A percentile compares a stretch with the other conserved stretches of the same genome.
Conservation (phyloP, 2,329 filamentous ascomycete species). For the Stromatinia cepivora region DNA sequence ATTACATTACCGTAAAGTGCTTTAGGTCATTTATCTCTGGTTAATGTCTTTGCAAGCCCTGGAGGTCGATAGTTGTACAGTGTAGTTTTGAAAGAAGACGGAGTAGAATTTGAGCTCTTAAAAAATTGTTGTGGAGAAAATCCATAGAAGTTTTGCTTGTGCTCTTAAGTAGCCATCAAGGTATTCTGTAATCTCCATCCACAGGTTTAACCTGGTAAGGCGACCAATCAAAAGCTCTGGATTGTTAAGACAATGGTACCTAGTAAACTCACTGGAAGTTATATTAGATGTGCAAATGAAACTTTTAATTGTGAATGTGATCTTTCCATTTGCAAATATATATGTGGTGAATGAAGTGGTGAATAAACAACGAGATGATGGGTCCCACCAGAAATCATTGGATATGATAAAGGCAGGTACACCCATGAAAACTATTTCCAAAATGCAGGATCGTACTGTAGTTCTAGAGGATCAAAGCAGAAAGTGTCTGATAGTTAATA, state of each 20-base stretch:
- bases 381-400: background rate
- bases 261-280: background rate
- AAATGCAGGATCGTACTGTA: background rate
- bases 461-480: background rate
- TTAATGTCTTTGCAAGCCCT: background rate
- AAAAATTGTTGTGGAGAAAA: background rate
- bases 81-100: background rate
- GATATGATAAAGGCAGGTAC: slow-evolving; percentile 10
- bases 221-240: background rate
- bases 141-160: slow-evolving; percentile 4
- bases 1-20: slow-evolving; percentile 12
- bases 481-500: background rate
- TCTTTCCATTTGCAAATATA: background rate
- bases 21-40: background rate
- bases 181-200: slow-evolving; percentile 11
- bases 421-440: background rate
- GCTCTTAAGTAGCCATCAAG: slow-evolving; percentile 16
- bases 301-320: background rate
- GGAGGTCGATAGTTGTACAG: background rate
- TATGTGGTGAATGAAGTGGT: background rate
- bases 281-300: background rate
- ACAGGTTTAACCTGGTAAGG: background rate
- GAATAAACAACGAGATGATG: background rate
- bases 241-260: background rate
- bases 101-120: background rate